Evolutionary conservation across 306 rosid genomes (phyloP), one percentile per base, ranked within the genome.

Genomic region (Boehmeria nivea): DNA sequence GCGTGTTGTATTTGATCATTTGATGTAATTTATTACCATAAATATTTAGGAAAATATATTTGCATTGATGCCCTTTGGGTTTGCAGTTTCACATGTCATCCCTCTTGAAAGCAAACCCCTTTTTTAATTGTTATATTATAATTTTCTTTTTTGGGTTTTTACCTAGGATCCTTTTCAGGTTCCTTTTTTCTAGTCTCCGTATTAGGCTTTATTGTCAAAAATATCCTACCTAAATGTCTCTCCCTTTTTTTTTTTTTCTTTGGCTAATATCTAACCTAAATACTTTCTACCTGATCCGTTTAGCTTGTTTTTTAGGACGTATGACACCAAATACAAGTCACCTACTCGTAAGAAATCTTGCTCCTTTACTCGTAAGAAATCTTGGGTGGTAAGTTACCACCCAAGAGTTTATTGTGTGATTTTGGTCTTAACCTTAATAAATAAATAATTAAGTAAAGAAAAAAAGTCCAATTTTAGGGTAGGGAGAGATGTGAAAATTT

Each of bases 281-380:
- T 28, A 20, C 51, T 37, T 39, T 1, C 47, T 55, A 37, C 38
- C 34, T 39, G 38, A 57, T 40, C 21, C 6, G 18, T 16, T 54
- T 27, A 19, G 44, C 59, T 43, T 8, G 24, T 40, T n/a, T 43
- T 52, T 42, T 17, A 22, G 25, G 38, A n/a, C 10, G 23, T 57
- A 6, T 40, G 36, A n/a, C 38, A 57, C 51, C 63, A n/a, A 57
- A 42, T n/a, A n/a, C n/a, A n/a, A 9, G 36, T 40, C 63, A 57
- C 50, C 63, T 57, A 42, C 22, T 39, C n/a, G n/a, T n/a, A n/a
- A n/a, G n/a, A n/a, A n/a, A n/a, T n/a, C n/a, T n/a, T n/a, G n/a
- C n/a, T n/a, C n/a, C n/a, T n/a, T n/a, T n/a, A n/a, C n/a, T n/a
- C n/a, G n/a, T n/a, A n/a, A n/a, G n/a, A n/a, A n/a, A n/a, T n/a